Conservation (phyloP, 495 filamentous ascomycete species). For the Xylaria castorea region DNA sequence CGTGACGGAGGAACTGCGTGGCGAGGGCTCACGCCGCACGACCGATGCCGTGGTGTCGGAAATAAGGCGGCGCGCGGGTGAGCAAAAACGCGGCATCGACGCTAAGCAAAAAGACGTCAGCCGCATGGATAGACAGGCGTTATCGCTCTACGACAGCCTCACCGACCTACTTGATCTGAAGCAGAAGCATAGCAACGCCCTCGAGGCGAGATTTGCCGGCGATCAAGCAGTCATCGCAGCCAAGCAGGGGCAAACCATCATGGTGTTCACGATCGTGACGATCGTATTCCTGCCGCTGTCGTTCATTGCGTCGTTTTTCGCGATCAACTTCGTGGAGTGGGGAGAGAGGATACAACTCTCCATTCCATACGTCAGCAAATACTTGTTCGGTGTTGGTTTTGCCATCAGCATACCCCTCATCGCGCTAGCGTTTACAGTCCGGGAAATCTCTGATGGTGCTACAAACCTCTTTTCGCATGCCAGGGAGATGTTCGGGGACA, state of each 20-base stretch:
- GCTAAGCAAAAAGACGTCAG: slow-evolving; percentile 68
- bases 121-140: slow-evolving; percentile 72
- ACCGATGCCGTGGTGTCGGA: slow-evolving; percentile 51
- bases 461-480: slow-evolving; percentile 20
- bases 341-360: slow-evolving; percentile 48
- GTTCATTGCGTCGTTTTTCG: slow-evolving; percentile 72
- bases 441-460: slow-evolving; percentile 58
- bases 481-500: slow-evolving; percentile 11
- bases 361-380: slow-evolving; percentile 66
- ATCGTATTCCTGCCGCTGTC: slow-evolving; percentile 71
- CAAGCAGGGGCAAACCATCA: slow-evolving; percentile 73
- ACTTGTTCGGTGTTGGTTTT: slow-evolving; percentile 71
- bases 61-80: slow-evolving; percentile 63
- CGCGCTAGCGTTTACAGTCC: slow-evolving; percentile 62
- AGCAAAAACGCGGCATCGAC: slow-evolving; percentile 67
- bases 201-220: slow-evolving; percentile 72
- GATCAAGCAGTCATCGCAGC: slow-evolving; percentile 70
- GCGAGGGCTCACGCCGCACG: slow-evolving; percentile 56
- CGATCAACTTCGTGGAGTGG: slow-evolving; percentile 67
- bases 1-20: slow-evolving; percentile 56
- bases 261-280: slow-evolving; percentile 78
- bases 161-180: slow-evolving; percentile 67
- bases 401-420: slow-evolving; percentile 70
- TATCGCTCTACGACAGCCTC: slow-evolving; percentile 67
- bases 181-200: slow-evolving; percentile 75